Evolutionary conservation across 352 stramenopile species (phyloP).

Genomic region (Blastocystis sp.): DNA sequence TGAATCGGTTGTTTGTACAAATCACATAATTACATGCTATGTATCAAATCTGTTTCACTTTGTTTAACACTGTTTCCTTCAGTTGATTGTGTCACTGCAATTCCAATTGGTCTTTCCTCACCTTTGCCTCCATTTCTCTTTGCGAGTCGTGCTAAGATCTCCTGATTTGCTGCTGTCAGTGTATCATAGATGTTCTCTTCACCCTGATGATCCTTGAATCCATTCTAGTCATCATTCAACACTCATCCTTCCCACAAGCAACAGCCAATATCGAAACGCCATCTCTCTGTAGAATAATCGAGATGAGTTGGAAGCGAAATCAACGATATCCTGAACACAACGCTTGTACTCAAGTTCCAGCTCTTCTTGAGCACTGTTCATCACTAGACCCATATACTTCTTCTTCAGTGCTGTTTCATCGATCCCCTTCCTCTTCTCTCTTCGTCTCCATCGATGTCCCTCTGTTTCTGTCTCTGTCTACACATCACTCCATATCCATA

Average conservation of each 20-base stretch:
- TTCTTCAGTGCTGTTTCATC: conserved; percentile 13
- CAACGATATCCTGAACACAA: conserved; percentile 31
- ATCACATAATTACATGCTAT: background rate
- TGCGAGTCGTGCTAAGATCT: background rate
- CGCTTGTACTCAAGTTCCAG: conserved; percentile 20
- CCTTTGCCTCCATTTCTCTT: background rate
- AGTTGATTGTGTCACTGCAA: background rate
- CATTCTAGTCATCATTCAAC: background rate
- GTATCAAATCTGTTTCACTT: no score
- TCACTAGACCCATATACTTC: conserved; percentile 9
- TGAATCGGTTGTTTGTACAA: background rate
- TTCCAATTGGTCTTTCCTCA: background rate
- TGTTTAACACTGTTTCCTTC: background rate
- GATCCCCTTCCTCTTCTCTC: background rate
- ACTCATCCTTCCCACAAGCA: background rate
- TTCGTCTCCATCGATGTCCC: background rate
- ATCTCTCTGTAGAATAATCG: conserved; percentile 5
- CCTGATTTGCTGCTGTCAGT: background rate
- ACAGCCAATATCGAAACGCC: conserved; percentile 33
- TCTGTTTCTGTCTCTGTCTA: background rate
- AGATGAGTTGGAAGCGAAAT: conserved; percentile 3
- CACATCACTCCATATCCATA: background rate
- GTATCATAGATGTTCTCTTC: conserved; percentile 1
- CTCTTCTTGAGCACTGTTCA: conserved; percentile 1
- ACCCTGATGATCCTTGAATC: background rate